Percentiles rank a stretch among this genome's conserved stretches.
Evolutionary conservation across 192 early-diverging fungal species (phyloP).

Genomic region (Chytriomyces hyalinus): DNA sequence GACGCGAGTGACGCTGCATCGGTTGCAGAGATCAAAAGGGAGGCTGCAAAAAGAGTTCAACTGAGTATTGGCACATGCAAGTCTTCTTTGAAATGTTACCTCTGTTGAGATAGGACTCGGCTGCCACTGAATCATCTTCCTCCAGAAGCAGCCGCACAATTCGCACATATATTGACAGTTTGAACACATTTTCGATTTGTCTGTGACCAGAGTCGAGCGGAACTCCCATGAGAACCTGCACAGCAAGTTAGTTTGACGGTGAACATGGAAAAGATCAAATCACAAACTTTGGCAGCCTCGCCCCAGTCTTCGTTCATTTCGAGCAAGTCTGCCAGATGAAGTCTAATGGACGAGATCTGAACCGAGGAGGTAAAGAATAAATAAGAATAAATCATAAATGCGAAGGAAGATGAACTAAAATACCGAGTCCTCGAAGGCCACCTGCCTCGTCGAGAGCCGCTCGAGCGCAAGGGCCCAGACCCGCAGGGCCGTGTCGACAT

Average conservation of each 20-base stretch:
- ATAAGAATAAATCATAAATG: not conserved
- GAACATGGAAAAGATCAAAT: no score
- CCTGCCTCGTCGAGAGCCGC: constrained; percentile 71
- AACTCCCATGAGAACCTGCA: constrained; percentile 76
- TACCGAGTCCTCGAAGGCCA: constrained; percentile 86
- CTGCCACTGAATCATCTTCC: constrained; percentile 79
- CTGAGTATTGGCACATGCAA: not conserved
- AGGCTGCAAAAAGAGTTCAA: not conserved
- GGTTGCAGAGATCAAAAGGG: constrained; percentile 19
- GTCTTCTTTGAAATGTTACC: constrained; percentile 65
- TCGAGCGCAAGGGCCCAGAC: constrained; percentile 73
- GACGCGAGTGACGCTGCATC: constrained; percentile 30
- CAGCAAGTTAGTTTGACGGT: no score
- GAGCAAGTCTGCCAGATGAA: constrained; percentile 75
- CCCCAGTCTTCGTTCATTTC: constrained; percentile 77
- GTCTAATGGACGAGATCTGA: constrained; percentile 72
- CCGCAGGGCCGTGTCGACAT: constrained; percentile 44
- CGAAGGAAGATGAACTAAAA: not conserved
- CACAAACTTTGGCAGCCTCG: constrained; percentile 72
- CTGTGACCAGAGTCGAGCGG: constrained; percentile 90
- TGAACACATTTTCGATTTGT: constrained; percentile 62
- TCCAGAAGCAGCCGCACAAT: constrained; percentile 85
- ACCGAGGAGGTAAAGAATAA: not conserved
- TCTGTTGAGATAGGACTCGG: constrained; percentile 84
- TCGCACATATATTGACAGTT: constrained; percentile 80